These are phyloP conservation scores for Zygoascus biomembranicola DNA, from an alignment of 805 yeast species.

Conservation along the genomic window DNA sequence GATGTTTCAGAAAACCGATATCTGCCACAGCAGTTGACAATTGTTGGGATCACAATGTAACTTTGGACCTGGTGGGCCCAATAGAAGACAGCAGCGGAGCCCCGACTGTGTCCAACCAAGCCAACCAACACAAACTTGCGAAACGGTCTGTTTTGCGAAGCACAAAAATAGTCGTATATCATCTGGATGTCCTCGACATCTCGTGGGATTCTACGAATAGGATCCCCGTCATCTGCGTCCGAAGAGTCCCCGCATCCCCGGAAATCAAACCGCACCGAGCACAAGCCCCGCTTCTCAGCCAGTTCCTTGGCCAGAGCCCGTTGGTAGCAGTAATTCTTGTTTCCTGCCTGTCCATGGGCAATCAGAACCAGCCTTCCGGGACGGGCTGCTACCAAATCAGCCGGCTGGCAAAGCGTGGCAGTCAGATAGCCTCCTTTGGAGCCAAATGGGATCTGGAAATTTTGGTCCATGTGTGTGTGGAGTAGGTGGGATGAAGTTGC, in stretches of 20 bases:
- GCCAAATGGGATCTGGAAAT: neutral
- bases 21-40: conserved; percentile 70
- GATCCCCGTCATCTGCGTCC: conserved; percentile 31
- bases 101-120: conserved; percentile 74
- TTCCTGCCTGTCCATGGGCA: conserved; percentile 83
- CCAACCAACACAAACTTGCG: conserved; percentile 41
- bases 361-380: conserved; percentile 42
- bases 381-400: conserved; percentile 4
- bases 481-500: neutral
- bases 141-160: neutral
- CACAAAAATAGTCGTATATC: conserved; percentile 32
- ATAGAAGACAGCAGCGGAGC: conserved; percentile 62
- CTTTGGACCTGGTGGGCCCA: conserved; percentile 44
- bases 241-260: conserved; percentile 78
- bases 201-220: conserved; percentile 35
- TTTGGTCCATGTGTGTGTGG: neutral
- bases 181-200: conserved; percentile 52
- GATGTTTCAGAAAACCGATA: conserved; percentile 25
- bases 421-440: neutral
- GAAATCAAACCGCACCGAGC: conserved; percentile 72
- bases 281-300: conserved; percentile 51
- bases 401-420: conserved; percentile 5
- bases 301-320: conserved; percentile 50
- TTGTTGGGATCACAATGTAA: conserved; percentile 44
- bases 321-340: conserved; percentile 72